Evolutionary conservation across 805 yeast species (phyloP), one percentile per base, ranked within the genome.

Genomic region (Wickerhamomyces strasburgensis): DNA sequence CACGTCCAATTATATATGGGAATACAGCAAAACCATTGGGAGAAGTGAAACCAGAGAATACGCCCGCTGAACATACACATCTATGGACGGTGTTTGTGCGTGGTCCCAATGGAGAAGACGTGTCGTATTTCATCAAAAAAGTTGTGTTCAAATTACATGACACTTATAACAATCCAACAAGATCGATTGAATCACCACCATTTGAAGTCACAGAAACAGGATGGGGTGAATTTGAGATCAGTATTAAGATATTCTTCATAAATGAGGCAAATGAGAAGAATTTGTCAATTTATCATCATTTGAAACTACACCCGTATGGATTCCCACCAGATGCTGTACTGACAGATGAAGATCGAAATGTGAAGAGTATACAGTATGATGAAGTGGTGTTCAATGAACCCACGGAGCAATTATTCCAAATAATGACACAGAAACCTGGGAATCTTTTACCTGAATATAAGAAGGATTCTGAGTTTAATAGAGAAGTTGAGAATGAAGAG

Each of bases 221-320:
- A 0, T 93, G 99, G 99, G 99, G 99, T 48, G 99, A 93, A 60
- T 93, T 93, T 61, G 99, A 93, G 54, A 83, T 93, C 43, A 76
- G 84, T 26, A 80, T 93, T 38, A 85, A 89, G 56, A 75, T 93
- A 14, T 89, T 80, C 58, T 93, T 93, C 59, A 80, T 79, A 27
- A 72, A 80, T n/a, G 95, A 85, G 21, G 81, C 94, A 13, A 81
- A 80, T 48, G 98, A 93, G 56, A 93, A 93, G 65, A 80, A 84
- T 59, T 64, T 93, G 32, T 83, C 80, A 29, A 67, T 93, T 34
- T 85, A 87, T 55, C 98, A 93, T 56, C 96, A 85, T 46, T 65
- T 93, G 49, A 86, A 89, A 57, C 69, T 93, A 24, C 98, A 93
- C 64, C 97, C 98, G 0, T 93, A 84, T 56, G 79, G 72, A 6